A percentile compares a stretch with the other conserved stretches of the same genome.
phyloP scores from a whole-genome alignment of 2,329 filamentous ascomycete species.

The Neofusicoccum kwambonambiense region DNA sequence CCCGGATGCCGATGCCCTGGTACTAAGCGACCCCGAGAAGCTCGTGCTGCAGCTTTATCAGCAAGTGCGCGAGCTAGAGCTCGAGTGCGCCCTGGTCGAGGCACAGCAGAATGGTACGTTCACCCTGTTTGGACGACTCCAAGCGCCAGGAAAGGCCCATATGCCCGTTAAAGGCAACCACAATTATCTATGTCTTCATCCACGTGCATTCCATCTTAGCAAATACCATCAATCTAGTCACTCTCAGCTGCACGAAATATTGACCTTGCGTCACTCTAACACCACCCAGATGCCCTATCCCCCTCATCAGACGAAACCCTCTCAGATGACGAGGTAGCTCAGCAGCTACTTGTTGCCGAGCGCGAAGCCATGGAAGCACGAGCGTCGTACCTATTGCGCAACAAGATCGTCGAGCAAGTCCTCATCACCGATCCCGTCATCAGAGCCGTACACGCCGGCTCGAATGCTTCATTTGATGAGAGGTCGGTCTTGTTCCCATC shows the following conservation, averaged over 20 bases:
- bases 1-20: constrained; percentile 48
- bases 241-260: neutral
- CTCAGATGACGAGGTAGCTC: constrained; percentile 53
- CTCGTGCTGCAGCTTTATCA: constrained; percentile 69
- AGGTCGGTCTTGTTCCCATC: constrained; percentile 47
- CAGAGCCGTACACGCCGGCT: constrained; percentile 71
- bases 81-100: constrained; percentile 68
- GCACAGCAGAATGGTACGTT: constrained; percentile 29
- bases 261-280: constrained; percentile 20
- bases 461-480: constrained; percentile 64
- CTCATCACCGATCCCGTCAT: constrained; percentile 73
- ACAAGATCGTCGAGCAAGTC: constrained; percentile 66
- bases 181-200: neutral
- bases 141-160: too few species aligned
- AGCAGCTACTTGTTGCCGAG: constrained; percentile 56
- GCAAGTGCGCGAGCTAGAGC: constrained; percentile 65
- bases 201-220: neutral
- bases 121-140: neutral
- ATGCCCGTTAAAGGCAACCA: too few species aligned
- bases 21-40: constrained; percentile 65
- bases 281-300: neutral
- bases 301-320: constrained; percentile 22
- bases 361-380: constrained; percentile 67
- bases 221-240: neutral
- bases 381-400: constrained; percentile 67